Evolutionary conservation across 148 eudicot species (phyloP), one percentile per base, ranked within the genome.

Genomic region (Silene latifolia): DNA sequence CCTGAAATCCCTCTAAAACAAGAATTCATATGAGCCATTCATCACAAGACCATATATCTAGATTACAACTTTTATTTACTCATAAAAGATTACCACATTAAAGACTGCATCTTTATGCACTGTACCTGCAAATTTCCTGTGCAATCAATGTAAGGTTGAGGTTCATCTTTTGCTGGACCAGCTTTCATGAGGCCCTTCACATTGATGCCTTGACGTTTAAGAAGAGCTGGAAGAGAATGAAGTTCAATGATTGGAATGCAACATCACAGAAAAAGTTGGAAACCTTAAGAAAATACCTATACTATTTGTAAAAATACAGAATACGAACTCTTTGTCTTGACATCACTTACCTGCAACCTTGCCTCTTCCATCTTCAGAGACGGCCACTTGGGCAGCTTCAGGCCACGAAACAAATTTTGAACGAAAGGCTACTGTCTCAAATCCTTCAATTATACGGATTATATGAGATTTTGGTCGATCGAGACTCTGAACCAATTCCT

Each of bases 151-250:
- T 92, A 70, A 57, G 84, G 89, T 79, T 88, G 92, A 67, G 90
- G 90, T 59, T 90, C 98, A 76, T 96, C 99, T 81, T 85, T 87
- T 42, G 89, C 87, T 63, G 99, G 91, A 76, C 86, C 89, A 63
- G 96, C 83, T 89, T 95, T 95, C 76, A 90, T 74, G 68, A 96
- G 90, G 71, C 99, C 99, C 86, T 85, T 96, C 74, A 96, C 99
- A 75, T 96, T 91, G 68, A 96, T 73, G 72, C 99, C 99, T 83
- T 92, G 99, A 74, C 97, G 92, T 87, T 88, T 89, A 73, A 96
- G 87, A 73, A 96, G 93, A 83, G 98, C 99, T 96, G 83, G 76
- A 76, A 46, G 63, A 78, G 78, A 59, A 72, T 48, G 62, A 17
- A 58, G 27, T 11, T 66, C 48, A 13, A 67, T 7, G 57, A n/a